phyloP scores from a whole-genome alignment of 2,329 filamentous ascomycete genomes.

The Penicillium decumbens region DNA sequence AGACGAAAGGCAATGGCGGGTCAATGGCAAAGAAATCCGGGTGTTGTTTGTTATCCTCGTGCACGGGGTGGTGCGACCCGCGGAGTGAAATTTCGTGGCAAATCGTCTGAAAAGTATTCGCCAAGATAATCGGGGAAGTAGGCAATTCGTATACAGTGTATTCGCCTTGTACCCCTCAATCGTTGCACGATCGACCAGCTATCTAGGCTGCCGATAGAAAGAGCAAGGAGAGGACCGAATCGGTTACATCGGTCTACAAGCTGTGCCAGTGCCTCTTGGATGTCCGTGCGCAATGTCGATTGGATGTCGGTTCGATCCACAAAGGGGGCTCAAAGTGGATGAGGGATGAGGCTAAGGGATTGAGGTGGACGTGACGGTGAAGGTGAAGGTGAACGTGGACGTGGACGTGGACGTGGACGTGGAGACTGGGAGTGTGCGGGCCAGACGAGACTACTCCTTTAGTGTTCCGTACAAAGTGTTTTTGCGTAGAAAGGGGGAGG shows the following conservation, averaged over 20 bases:
- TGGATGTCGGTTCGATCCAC: conserved; percentile 8
- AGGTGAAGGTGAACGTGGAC: neutral
- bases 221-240: conserved; percentile 10
- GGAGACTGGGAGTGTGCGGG: conserved; percentile 11
- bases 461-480: neutral
- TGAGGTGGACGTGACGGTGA: neutral
- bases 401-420: conserved; percentile 1
- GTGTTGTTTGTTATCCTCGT: neutral
- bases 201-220: conserved; percentile 10
- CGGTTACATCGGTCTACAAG: conserved; percentile 21
- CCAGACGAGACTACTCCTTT: neutral
- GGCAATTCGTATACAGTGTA: neutral
- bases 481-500: neutral
- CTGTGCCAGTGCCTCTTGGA: conserved; percentile 10
- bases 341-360: conserved; percentile 9
- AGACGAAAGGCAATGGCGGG: neutral
- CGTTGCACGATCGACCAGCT: conserved; percentile 9
- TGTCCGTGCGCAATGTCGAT: conserved; percentile 17
- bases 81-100: neutral
- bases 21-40: conserved; percentile 5
- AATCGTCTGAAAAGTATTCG: neutral
- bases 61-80: neutral
- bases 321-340: conserved; percentile 2
- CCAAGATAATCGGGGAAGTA: neutral
- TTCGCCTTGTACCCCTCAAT: conserved; percentile 9